Conservation (phyloP, 345 rosid species). For the Eucalyptus leucophloia region DNA sequence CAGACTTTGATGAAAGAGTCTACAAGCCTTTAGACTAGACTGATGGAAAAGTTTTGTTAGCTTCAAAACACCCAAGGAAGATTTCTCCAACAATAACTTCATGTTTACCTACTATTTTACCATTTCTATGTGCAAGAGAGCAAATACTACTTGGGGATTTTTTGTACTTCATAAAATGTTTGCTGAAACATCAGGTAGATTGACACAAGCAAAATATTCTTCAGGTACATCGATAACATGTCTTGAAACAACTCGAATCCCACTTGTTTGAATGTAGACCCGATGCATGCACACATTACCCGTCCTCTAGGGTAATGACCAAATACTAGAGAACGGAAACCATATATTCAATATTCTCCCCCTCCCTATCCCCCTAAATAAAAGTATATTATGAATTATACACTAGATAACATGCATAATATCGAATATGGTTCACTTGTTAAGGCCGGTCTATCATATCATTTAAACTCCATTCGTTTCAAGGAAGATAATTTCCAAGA, state of each 20-base stretch:
- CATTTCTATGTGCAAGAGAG: neutral
- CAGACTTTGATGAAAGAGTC: too few relatives aligned
- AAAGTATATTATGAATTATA: too few relatives aligned
- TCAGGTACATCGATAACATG: neutral
- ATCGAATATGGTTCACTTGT: too few relatives aligned
- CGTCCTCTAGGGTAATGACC: neutral
- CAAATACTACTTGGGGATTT: neutral
- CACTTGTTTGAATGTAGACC: neutral
- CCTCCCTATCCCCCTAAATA: too few relatives aligned
- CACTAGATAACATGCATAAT: too few relatives aligned
- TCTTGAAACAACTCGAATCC: neutral
- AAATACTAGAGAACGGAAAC: neutral
- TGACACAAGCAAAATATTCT: neutral
- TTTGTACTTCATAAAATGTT: neutral
- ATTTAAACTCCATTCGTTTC: fast-evolving
- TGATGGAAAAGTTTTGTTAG: too few relatives aligned
- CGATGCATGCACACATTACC: neutral
- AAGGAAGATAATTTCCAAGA: too few relatives aligned
- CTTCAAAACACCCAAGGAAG: too few relatives aligned
- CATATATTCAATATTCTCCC: neutral
- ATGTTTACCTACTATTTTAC: neutral
- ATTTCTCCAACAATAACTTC: neutral
- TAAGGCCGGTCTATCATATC: too few relatives aligned
- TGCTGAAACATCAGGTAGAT: neutral
- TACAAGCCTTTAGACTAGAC: too few relatives aligned